Evolutionary conservation across 2,329 filamentous ascomycete genomes (phyloP), one percentile per base, ranked within the genome.

Genomic region (Penicillium rolfsii): DNA sequence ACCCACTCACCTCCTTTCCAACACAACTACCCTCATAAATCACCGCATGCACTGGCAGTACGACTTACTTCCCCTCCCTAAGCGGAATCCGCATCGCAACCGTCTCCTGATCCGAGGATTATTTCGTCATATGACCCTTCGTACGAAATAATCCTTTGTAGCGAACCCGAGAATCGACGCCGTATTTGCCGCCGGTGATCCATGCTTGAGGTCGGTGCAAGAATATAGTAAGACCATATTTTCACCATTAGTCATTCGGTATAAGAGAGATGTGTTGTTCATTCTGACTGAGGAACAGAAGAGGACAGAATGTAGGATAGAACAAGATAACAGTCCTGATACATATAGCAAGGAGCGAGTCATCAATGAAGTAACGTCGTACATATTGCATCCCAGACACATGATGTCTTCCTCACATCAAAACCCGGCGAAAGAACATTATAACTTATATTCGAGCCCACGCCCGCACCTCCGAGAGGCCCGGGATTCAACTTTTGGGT

Each of bases 161-260:
- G 83, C 81, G 4, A 77, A 73, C 0, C 77, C 80, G 9, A 81
- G 71, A 36, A 82, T 73, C 5, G 77, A 19, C 70, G 0, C 80
- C 79, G 36, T 79, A 71, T 53, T 74, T 74, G 1, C 80, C 80
- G 7, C 80, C 80, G 0, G 65, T 43, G 6, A 82, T 60, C 66
- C 70, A 77, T 0, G 74, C 77, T 55, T 77, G 19, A 22, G 19
- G 19, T 22, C 19, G 19, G 19, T 22, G 19, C 19, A 22, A 22
- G 19, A 22, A 2, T 22, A 22, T 22, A 22, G 19, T 19, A 19
- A 8, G 30, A 33, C 30, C 6, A 6, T 9, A 16, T 48, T 22
- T 6, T 48, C 2, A 14, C 5, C 5, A 26, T 11, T 46, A 46
- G 19, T 16, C 26, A 9, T 40, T 46, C 24, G 9, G 16, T 46